Base-by-base conservation (phyloP, 768 basidiomycete species). In the Pisolithus sp. region DNA sequence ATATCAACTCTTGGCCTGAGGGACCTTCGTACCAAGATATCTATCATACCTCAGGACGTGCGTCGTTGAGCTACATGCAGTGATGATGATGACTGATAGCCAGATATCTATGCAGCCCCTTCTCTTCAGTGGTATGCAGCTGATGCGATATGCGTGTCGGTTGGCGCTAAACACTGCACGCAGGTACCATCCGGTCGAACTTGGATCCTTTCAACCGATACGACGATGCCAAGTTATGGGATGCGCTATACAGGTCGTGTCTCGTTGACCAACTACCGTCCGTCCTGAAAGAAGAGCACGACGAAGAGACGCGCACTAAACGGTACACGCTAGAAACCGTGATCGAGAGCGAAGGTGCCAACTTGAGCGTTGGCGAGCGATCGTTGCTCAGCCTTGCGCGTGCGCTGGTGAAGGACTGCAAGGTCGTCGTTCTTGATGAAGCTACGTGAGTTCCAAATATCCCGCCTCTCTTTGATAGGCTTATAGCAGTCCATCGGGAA, bases 1-100 rank as follows among this genome's bases (percentile, higher is more conserved):
- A 84, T 89, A 17, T 76, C 79, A 9, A 79, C 74, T 55, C 75
- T 92, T 26, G 87, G 87, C 1, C 69, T 91, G 20, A 75, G 71
- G 53, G 81, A 83, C 57, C 69, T 89, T 7, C 77, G 82, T 10
- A 72, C 73, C 7, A 77, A 77, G 50, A 72, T 83, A 31, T 76
- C 81, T 0, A 82, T 85, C 52, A 84, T 86, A 51, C 84, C 85
- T 6, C 85, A 86, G 62, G 85, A 86, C 56, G 74, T 83, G 66
- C 58, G 75, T 64, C 7, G n/a, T 40, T 23, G 7, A 23, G 21
- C 34, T 28, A 7, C 58, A 20, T 38, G 34, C 34, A 34, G 12
- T 34, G 34, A 50, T 42, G 10, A 10, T 43, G 20, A 15, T 2
- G 18, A 45, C 48, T 53, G 31, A 49, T 21, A 17, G 4, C 9